Evolutionary conservation across 164 flowering plant species (phyloP), one percentile per base, ranked within the genome.

Genomic region (Macadamia integrifolia): DNA sequence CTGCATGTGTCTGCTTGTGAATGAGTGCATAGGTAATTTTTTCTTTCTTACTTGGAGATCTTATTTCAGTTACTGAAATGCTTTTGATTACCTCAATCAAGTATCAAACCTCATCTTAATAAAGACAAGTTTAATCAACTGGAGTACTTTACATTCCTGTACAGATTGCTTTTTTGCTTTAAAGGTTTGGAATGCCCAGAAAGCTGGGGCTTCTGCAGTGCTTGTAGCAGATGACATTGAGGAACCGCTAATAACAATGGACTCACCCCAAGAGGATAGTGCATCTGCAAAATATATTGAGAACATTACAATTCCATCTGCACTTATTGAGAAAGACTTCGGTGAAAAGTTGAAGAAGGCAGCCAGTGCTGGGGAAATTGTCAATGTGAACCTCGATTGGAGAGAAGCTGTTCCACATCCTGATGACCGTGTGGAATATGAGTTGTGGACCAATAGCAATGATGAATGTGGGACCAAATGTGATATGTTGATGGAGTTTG

Each of bases 371-470:
- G 98, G 90, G 1, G 94, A 92, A 14, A 87, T 92, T 96, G 95
- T 95, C 15, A 91, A 86, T 80, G 87, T 95, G 55, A 95, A 91
- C 69, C 96, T 95, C 70, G 99, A 92, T 62, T 95, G 98, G 98
- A 86, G 98, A 75, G 99, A 95, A 80, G 88, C 98, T 77, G 90
- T 92, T 71, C 99, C 97, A 10, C 99, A 95, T 60, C 99, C 99
- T 28, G 99, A 95, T 73, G 93, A 84, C 35, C 93, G 97, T 23
- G 99, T 95, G 48, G 99, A 95, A 70, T 95, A 91, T 78, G 96
- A 95, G 76, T 67, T 95, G 32, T 95, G 99, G 99, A 89, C 97
- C 60, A 95, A 86, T 77, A 95, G 99, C 78, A 95, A 95, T 79
- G 99, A 95, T 83, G 98, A 89, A 72, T 92, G 99, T 79, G 99